Evolutionary conservation across 2,329 filamentous ascomycete genomes (phyloP).

Genomic region (Xylaria sp.): DNA sequence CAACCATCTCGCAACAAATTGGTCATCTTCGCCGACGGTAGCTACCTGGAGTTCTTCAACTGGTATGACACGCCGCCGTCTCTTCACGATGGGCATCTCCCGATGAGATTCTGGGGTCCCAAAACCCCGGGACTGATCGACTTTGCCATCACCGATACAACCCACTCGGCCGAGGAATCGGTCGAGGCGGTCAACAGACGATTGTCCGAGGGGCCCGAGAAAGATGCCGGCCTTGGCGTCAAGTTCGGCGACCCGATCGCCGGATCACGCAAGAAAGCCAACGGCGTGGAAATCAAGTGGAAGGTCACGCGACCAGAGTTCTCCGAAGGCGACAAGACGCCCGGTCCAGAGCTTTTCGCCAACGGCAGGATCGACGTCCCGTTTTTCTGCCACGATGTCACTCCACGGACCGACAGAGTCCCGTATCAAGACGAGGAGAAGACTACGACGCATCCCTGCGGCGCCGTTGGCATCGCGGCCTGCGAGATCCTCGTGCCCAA

Average conservation of each 20-base stretch:
- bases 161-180: not conserved
- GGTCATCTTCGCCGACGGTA: not conserved
- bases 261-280: not conserved
- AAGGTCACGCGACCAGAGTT: not conserved
- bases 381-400: not conserved
- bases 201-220: not conserved
- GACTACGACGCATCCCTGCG: not conserved
- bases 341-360: not conserved
- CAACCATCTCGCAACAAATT: not conserved
- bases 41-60: not conserved
- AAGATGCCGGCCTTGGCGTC: not conserved
- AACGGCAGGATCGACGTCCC: not conserved
- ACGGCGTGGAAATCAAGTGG: not conserved
- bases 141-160: not conserved
- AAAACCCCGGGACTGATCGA: not conserved
- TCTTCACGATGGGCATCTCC: not conserved
- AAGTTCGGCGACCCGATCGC: not conserved
- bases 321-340: not conserved
- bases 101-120: not conserved
- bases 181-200: not conserved
- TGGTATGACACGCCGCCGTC: not conserved
- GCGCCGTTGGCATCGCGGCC: not conserved
- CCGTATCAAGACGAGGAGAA: not conserved
- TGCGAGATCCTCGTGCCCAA: not conserved
- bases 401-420: not conserved